Evolutionary conservation across 75 land plant genomes (phyloP), one percentile per base, ranked within the genome.

Genomic region (Cunninghamia lanceolata): DNA sequence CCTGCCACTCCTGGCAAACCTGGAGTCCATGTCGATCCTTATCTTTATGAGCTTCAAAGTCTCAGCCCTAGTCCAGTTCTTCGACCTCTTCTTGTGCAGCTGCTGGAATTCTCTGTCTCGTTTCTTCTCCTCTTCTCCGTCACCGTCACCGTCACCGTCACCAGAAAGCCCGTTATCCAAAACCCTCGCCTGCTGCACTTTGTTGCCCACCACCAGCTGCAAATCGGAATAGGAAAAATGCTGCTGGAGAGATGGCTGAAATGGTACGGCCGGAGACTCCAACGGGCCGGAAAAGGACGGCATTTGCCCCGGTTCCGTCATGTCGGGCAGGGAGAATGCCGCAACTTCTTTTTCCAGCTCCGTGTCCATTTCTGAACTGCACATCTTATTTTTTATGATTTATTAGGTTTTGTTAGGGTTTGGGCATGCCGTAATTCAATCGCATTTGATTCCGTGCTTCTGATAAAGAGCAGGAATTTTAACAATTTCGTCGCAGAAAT

Each of bases 31-130:
- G 17, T 85, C 86, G 9, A 89, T 84, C 42, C 90, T 89, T 74
- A 87, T 43, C 59, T 89, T 83, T 15, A 89, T 89, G 38, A 89
- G 90, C 59, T 88, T 85, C 63, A 89, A 82, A 43, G 89, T 88
- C 83, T 89, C 90, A 1, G 86, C 83, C 84, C 90, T 32, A 15
- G 90, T 87, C 90, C 90, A 89, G 46, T 89, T 89, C 89, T 89
- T 89, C 38, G 90, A 89, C 73, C 90, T 75, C 84, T 89, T 89
- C 86, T 89, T 89, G 85, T 89, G 90, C 75, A 71, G 36, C 8
- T 34, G 75, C 34, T 71, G 75, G 36, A 71, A 34, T 35, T 88
- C 89, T 54, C 86, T 53, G 15, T 71, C 75, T 68, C 84, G 45
- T 85, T 84, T 87, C 85, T 76, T 76, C 78, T 89, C 86, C 17